Percentiles rank a stretch among this genome's conserved stretches.
Evolutionary conservation across 768 basidiomycete genomes (phyloP).

Genomic region (Boletus speciosus): DNA sequence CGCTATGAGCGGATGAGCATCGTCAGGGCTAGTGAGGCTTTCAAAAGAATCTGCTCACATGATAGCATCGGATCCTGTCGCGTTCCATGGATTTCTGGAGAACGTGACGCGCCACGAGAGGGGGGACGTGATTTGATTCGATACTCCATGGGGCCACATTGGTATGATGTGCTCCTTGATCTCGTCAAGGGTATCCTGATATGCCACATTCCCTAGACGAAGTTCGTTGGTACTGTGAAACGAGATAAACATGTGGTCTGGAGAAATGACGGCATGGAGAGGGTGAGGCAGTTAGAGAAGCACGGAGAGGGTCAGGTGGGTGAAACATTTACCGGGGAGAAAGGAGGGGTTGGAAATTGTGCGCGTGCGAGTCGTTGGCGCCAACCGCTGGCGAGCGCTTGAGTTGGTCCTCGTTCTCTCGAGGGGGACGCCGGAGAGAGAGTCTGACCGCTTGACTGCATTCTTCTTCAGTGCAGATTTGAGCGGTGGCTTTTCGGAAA

Average conservation of each 20-base stretch:
- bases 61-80: slow-evolving; percentile 49
- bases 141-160: slow-evolving; percentile 67
- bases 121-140: slow-evolving; percentile 37
- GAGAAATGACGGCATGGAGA: slow-evolving; percentile 20
- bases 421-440: slow-evolving; percentile 26
- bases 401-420: slow-evolving; percentile 44
- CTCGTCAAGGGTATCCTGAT: slow-evolving; percentile 58
- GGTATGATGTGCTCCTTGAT: slow-evolving; percentile 54
- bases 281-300: slow-evolving; percentile 22
- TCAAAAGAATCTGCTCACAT: slow-evolving; percentile 39
- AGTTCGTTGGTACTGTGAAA: slow-evolving; percentile 66
- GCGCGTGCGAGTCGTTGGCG: slow-evolving; percentile 33
- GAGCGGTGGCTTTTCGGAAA: slow-evolving; percentile 36
- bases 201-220: slow-evolving; percentile 40
- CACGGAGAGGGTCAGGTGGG: slow-evolving; percentile 1
- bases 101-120: slow-evolving; percentile 61
- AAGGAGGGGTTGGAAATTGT: slow-evolving; percentile 37
- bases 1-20: slow-evolving; percentile 37
- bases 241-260: slow-evolving; percentile 73
- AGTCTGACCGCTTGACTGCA: slow-evolving; percentile 23
- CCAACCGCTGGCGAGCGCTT: slow-evolving; percentile 29
- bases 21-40: background rate
- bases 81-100: slow-evolving; percentile 63
- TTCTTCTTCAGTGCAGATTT: slow-evolving; percentile 61
- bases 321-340: slow-evolving; percentile 24